Evolutionary conservation across 2,329 filamentous ascomycete species (phyloP), one percentile per base, ranked within the genome.

Genomic region (Ophiostoma novo-ulmi): DNA sequence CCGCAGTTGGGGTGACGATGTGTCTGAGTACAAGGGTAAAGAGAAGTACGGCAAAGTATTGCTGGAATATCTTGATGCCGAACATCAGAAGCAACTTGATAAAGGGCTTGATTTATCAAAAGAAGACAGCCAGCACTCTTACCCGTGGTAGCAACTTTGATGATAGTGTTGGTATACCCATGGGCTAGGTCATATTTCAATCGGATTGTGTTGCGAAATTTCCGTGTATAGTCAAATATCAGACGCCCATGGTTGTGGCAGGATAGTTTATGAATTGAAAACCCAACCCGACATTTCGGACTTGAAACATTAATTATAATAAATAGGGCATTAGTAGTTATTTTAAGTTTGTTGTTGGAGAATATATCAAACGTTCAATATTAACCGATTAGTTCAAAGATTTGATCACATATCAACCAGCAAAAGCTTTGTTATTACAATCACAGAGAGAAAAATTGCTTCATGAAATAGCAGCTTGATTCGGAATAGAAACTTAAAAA

Each of bases 21-120:
- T 67, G 38, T 44, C 65, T 35, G 65, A 67, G n/a, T 67, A 67
- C 65, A 67, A 67, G 22, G 65, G 65, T 5, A 67, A 67, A 35
- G 65, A 67, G 11, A 67, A 67, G 39, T 67, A 67, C 22, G 65
- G 65, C 0, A 31, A 35, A 22, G 65, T 67, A 14, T 11, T 67
- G n/a, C 22, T 67, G n/a, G 65, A 67, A 39, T 67, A 67, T 35
- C 39, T 67, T 3, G 65, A 67, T 11, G 22, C 38, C 1, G 65
- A 67, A 35, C 65, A 67, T 48, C 65, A 67, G 20, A 67, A 48
- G 22, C 65, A 67, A 39, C 65, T 67, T 10, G 65, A 67, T 13
- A 67, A 39, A 14, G 65, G 65, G 2, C 17, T 67, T 13, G 65
- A 67, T n/a, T 48, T 67, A 11, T 22, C n/a, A 26, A 67, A 67